Base-by-base conservation (phyloP, 257 asterid genomes). In the Marsdenia floribunda region DNA sequence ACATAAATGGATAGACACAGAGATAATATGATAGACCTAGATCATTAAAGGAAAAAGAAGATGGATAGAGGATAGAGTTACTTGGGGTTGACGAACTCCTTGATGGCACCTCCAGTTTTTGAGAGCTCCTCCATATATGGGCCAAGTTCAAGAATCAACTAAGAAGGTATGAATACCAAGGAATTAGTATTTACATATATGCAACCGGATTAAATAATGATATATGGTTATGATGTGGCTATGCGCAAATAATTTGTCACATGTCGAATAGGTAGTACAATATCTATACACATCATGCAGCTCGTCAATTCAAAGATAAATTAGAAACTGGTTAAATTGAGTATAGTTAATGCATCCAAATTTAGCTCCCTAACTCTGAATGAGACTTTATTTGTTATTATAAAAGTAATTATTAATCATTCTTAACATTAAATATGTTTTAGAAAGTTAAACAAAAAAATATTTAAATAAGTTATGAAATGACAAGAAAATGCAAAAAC, bases 31-130 rank as follows among this genome's bases (percentile, higher is more conserved):
- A 65, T 38, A 38, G 50, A 19, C 71, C 50, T 15, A 14, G 15
- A 66, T 21, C 33, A 38, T 40, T 11, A 2, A 21, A 53, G 24
- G 59, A 53, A 18, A 53, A 18, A 53, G 22, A 52, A 49, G 33
- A 22, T 4, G 26, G 75, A 72, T 68, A 73, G 71, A 79, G 73
- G 73, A 75, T 49, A 70, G 72, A 77, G 77, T 87, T 89, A 95
- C 99, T 95, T 95, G 59, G 99, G 99, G 76, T 95, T 95, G 76
- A 95, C 96, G 78, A 95, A 95, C 94, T 95, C 99, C 85, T 86
- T 84, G 74, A 95, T 95, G 40, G 89, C 85, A 80, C 99, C 99
- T 76, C 96, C 91, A 44, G 99, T 95, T 82, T 87, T 92, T 14
- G 93, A 81, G 81, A 92, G 98, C 87, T 92, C 98, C 81, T 90